Evolutionary conservation across 805 yeast species (phyloP).

Genomic region (Metschnikowia similis): DNA sequence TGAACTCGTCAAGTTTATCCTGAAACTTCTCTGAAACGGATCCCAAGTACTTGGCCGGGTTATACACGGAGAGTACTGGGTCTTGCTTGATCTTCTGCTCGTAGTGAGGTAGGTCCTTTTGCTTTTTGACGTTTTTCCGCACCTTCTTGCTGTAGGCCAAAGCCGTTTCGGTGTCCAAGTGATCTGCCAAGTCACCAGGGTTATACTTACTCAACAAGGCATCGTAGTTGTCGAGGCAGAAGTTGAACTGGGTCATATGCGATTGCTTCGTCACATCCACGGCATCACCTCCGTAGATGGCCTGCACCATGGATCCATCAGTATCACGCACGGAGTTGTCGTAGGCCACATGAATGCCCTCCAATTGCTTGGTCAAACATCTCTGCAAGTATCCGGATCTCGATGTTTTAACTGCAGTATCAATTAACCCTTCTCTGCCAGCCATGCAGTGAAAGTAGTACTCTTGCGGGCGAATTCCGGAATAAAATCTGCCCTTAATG

Average conservation of each 20-base stretch:
- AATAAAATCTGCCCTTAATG: slow-evolving; percentile 92
- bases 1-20: slow-evolving; percentile 67
- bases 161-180: slow-evolving; percentile 83
- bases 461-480: slow-evolving; percentile 97
- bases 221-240: slow-evolving; percentile 88
- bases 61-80: slow-evolving; percentile 80
- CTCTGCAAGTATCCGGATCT: slow-evolving; percentile 98
- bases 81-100: slow-evolving; percentile 66
- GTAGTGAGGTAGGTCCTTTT: slow-evolving; percentile 58
- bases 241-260: slow-evolving; percentile 87
- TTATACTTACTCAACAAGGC: slow-evolving; percentile 81
- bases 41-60: slow-evolving; percentile 88
- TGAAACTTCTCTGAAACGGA: slow-evolving; percentile 89
- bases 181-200: slow-evolving; percentile 67
- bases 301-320: slow-evolving; percentile 90
- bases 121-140: slow-evolving; percentile 66
- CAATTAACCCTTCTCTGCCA: slow-evolving; percentile 99
- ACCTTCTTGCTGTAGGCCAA: slow-evolving; percentile 76
- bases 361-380: slow-evolving; percentile 95
- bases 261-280: slow-evolving; percentile 93
- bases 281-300: slow-evolving; percentile 96
- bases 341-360: slow-evolving; percentile 91
- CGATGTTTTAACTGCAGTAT: slow-evolving; percentile 98
- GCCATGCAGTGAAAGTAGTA: slow-evolving; percentile 99
- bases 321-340: slow-evolving; percentile 95